Conservation (phyloP, 768 basidiomycete species). For the Mycena leptocephala region DNA sequence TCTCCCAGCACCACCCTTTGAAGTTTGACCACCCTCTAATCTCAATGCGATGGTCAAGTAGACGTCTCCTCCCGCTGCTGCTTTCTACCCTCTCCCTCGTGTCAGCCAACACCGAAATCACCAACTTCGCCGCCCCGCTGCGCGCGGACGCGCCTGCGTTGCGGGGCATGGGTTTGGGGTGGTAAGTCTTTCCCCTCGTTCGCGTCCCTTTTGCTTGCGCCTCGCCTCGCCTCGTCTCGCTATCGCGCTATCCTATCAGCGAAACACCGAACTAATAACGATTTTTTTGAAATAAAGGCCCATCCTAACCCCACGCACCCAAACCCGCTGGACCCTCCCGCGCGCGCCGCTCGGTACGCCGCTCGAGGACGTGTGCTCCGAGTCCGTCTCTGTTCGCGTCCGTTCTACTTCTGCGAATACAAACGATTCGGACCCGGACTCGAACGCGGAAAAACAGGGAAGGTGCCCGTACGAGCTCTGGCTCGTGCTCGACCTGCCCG, state of each 20-base stretch:
- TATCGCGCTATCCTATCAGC: too few species aligned
- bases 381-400: too few species aligned
- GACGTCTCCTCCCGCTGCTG: too few species aligned
- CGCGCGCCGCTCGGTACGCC: conserved; percentile 54
- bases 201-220: too few species aligned
- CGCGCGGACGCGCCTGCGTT: not conserved
- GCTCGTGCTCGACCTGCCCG: conserved; percentile 50
- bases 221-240: not conserved
- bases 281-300: not conserved
- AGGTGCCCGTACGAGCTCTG: conserved; percentile 54
- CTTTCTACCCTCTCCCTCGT: too few species aligned
- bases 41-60: too few species aligned
- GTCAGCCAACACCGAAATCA: conserved; percentile 37
- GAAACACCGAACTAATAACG: not conserved
- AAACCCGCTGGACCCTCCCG: conserved; percentile 3
- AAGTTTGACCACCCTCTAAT: too few species aligned
- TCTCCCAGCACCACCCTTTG: too few species aligned
- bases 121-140: conserved; percentile 25
- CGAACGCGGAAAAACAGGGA: too few species aligned
- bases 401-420: too few species aligned
- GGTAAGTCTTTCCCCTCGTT: not conserved
- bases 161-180: not conserved
- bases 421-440: too few species aligned
- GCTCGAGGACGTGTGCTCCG: conserved; percentile 51
- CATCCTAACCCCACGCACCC: not conserved